Base-by-base conservation (phyloP, 2,329 filamentous ascomycete species). In the Coniochaeta prunicola region DNA sequence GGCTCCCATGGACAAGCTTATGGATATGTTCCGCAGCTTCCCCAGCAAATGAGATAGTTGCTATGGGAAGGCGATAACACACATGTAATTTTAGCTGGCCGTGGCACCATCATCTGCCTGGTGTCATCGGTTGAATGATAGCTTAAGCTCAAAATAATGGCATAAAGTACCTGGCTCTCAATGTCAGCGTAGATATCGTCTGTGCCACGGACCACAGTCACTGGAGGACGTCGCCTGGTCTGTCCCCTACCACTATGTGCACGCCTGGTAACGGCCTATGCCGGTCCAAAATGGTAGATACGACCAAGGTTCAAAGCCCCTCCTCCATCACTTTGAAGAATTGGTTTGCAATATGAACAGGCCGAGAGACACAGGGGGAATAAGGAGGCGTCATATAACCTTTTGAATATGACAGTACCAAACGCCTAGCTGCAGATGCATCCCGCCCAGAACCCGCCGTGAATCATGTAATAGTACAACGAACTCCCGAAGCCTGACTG, bases 1-100 rank as follows among this genome's bases (percentile, higher is more conserved):
- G 0, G 81, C 83, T 15, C 83, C 83, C 0, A 71, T 86, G 19
- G 84, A 86, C 66, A 77, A 76, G 60, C 61, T 87, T 33, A 71
- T 70, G 38, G 82, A 86, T 66, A 80, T 78, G 65, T 87, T 84
- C 63, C 80, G 80, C 2, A 65, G 60, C 58, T 66, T 68, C 30
- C 66, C 66, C 9, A 69, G 76, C 28, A 59, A 71, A 50, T 50
- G 45, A 50, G 45, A 15, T n/a, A 26, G 45, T 9, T 5, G 21
- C 7, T 45, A n/a, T n/a, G n/a, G n/a, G n/a, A n/a, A n/a, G n/a
- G n/a, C n/a, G n/a, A n/a, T n/a, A n/a, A n/a, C n/a, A n/a, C n/a
- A n/a, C n/a, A n/a, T n/a, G n/a, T n/a, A n/a, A n/a, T 21, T 48
- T 48, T 26, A 21, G 17, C 7, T 2, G n/a, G n/a, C n/a, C n/a